Percentiles rank a stretch among this genome's conserved stretches.
phyloP scores from a whole-genome alignment of 1,284 basidiomycete species.

The Hortiboletus rubellus region DNA sequence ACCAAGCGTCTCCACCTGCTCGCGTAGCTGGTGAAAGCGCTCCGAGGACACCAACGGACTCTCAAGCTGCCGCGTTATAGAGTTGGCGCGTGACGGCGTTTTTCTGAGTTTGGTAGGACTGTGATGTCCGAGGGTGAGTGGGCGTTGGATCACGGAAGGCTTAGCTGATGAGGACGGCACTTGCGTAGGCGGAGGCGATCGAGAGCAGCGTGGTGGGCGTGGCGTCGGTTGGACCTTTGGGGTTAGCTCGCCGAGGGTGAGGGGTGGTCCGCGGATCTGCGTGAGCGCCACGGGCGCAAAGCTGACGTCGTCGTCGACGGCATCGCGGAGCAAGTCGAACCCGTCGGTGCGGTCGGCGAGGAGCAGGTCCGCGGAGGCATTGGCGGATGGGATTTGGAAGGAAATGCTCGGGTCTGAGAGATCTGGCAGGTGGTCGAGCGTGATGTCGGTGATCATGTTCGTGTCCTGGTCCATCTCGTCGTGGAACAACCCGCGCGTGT shows the following conservation, averaged over 20 bases:
- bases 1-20: slow-evolving; percentile 19
- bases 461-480: slow-evolving; percentile 20
- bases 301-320: slow-evolving; percentile 31
- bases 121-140: slow-evolving; percentile 19
- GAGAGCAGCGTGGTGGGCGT: slow-evolving; percentile 3
- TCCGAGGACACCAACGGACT: slow-evolving; percentile 31
- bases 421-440: slow-evolving; percentile 50
- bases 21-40: slow-evolving; percentile 22
- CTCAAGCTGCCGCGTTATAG: not conserved
- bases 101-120: slow-evolving; percentile 17
- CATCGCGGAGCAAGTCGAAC: slow-evolving; percentile 43
- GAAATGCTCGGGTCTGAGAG: slow-evolving; percentile 47
- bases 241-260: slow-evolving; percentile 41
- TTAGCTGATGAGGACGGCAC: slow-evolving; percentile 23
- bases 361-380: slow-evolving; percentile 40
- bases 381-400: slow-evolving; percentile 50
- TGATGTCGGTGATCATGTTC: slow-evolving; percentile 41
- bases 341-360: slow-evolving; percentile 37
- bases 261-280: slow-evolving; percentile 25
- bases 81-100: slow-evolving; percentile 2
- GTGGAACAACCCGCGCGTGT: not conserved
- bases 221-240: slow-evolving; percentile 31
- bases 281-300: slow-evolving; percentile 34
- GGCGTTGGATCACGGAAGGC: slow-evolving; percentile 23
- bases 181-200: slow-evolving; percentile 11